Conservation (phyloP, 345 rosid species). For the Trapa incisa region DNA sequence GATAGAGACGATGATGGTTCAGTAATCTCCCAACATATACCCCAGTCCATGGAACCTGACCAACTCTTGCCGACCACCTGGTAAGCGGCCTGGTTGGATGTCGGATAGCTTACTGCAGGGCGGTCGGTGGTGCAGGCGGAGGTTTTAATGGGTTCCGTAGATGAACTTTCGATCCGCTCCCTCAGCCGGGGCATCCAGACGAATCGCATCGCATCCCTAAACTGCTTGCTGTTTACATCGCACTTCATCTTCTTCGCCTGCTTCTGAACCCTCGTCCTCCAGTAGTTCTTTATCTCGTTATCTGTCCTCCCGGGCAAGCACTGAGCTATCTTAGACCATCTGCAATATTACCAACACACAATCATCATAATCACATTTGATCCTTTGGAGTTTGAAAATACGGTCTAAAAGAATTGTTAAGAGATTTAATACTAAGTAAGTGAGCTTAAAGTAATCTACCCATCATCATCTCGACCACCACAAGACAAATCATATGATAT, state of each 20-base stretch:
- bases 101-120: not conserved
- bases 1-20: not conserved
- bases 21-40: not conserved
- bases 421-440: no score
- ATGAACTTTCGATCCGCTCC: conserved; percentile 54
- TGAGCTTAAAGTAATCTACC: no score
- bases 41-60: not conserved
- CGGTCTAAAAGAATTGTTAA: no score
- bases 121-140: conserved; percentile 12
- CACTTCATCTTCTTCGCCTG: conserved; percentile 82
- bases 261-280: conserved; percentile 92
- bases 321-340: conserved; percentile 93
- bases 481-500: no score
- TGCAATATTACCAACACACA: conserved; percentile 6
- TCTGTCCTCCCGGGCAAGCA: conserved; percentile 86
- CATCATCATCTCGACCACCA: no score
- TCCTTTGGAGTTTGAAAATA: no score
- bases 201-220: conserved; percentile 62
- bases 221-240: conserved; percentile 71
- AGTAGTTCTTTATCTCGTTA: conserved; percentile 89
- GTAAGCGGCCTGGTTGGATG: not conserved
- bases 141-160: conserved; percentile 7
- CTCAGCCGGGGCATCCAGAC: conserved; percentile 80
- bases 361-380: not conserved
- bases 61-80: not conserved